A percentile compares a stretch with the other conserved stretches of the same genome.
Evolutionary conservation across 2,329 filamentous ascomycete genomes (phyloP).

Genomic region (Botrytis hyacinthi): DNA sequence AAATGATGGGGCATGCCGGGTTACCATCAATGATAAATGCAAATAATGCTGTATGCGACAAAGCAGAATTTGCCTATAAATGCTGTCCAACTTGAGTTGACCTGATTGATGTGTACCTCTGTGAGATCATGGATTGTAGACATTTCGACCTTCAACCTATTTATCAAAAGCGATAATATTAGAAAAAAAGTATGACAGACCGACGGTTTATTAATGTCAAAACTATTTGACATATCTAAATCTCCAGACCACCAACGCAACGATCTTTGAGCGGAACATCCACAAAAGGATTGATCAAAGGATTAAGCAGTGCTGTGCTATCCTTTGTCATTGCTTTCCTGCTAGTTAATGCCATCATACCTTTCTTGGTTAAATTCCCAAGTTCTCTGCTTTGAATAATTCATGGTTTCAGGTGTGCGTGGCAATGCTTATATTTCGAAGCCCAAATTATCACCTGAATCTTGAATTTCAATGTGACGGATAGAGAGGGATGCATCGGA

Average conservation of each 20-base stretch:
- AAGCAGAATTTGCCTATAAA: not conserved
- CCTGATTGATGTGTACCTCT: not conserved
- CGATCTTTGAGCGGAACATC: not conserved
- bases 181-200: not conserved
- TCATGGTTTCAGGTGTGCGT: not conserved
- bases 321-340: not conserved
- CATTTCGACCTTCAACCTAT: not conserved
- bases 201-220: not conserved
- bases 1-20: not conserved
- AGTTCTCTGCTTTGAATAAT: not conserved
- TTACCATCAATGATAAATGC: not conserved
- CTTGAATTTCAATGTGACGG: not conserved
- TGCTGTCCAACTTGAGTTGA: not conserved
- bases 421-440: not conserved
- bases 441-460: not conserved
- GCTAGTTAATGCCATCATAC: not conserved
- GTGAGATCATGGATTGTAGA: not conserved
- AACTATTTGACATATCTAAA: slow-evolving; percentile 5
- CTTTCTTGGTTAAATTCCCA: not conserved
- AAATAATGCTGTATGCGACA: not conserved
- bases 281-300: not conserved
- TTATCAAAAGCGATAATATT: not conserved
- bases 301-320: not conserved
- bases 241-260: not conserved
- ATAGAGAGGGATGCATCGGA: not conserved